Evolutionary conservation across 2,329 filamentous ascomycete species (phyloP).

Genomic region (Trichophyton benhamiae): DNA sequence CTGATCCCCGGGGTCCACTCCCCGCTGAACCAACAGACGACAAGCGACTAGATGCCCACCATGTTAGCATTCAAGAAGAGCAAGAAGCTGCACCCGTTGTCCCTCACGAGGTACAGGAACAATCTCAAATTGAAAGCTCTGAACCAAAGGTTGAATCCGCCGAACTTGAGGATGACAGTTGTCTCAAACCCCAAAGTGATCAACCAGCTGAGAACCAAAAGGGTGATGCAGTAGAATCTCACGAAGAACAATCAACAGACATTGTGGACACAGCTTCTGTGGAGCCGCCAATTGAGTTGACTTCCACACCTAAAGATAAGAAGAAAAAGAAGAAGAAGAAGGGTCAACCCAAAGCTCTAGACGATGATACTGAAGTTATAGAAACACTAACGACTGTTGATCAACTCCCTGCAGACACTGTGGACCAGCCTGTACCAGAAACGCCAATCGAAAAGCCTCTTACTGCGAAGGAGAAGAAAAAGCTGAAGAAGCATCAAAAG

Average conservation of each 20-base stretch:
- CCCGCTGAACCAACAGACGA: neutral
- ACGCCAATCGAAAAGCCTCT: neutral
- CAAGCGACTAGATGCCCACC: neutral
- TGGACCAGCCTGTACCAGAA: neutral
- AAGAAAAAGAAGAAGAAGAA: conserved; percentile 2
- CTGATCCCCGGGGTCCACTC: neutral
- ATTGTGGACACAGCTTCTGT: neutral
- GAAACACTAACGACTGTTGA: neutral
- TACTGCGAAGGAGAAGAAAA: conserved; percentile 6
- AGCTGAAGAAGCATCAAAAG: neutral
- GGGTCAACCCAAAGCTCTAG: neutral
- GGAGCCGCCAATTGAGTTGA: neutral
- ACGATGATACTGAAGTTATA: neutral
- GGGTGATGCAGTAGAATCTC: neutral
- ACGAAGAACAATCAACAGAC: neutral
- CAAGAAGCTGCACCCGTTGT: neutral
- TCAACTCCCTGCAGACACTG: neutral
- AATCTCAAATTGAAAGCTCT: neutral
- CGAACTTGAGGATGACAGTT: neutral
- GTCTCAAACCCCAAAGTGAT: neutral
- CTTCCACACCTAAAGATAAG: neutral
- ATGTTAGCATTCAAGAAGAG: neutral
- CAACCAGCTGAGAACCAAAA: neutral
- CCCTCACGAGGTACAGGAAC: neutral
- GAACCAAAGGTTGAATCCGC: neutral